Base-by-base conservation (phyloP, 306 rosid genomes). In the Prunus kanzakura region DNA sequence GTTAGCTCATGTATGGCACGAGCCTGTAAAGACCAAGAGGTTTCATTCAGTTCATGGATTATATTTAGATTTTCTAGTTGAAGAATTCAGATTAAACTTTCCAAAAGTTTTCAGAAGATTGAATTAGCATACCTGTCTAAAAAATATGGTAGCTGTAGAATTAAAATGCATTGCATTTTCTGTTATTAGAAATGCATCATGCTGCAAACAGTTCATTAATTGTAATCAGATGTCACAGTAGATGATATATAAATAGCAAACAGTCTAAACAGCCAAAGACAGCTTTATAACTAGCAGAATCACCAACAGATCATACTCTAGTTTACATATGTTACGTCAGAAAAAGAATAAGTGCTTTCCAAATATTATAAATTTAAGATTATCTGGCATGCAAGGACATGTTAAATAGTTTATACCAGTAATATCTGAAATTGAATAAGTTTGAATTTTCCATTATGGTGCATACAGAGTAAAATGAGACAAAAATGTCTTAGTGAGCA, bases 151-250 rank as follows among this genome's bases (percentile, higher is more conserved):
- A 71, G 76, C 81, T 2, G 91, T 65, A 71, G 93, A 81, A 84
- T 91, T 91, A 78, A 91, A 91, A 82, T 78, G 72, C 93, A 89
- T 89, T 8, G 97, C 92, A 75, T 89, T 91, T 78, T 84, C 80
- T 73, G 91, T 83, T 69, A 91, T 86, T 78, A 89, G 22, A 32
- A 82, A 80, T 41, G 84, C 84, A 76, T 91, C 97, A 64, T 73
- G 87, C 93, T 91, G 90, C 86, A 78, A 49, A 73, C 62, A 69
- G 43, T 71, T 62, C 81, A 83, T 73, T 74, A 64, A 78, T 7
- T 47, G 72, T 29, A 35, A 35, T 71, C 32, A 70, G 74, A 52
- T 52, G 49, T 51, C 49, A 18, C 8, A 32, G 54, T 52, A 35
- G 71, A 69, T n/a, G 29, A 27, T 20, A 25, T 25, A 27, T 27